These are phyloP conservation scores for Claviceps sp. DNA, from an alignment of 2,329 filamentous ascomycete genomes.

Conservation along the genomic window DNA sequence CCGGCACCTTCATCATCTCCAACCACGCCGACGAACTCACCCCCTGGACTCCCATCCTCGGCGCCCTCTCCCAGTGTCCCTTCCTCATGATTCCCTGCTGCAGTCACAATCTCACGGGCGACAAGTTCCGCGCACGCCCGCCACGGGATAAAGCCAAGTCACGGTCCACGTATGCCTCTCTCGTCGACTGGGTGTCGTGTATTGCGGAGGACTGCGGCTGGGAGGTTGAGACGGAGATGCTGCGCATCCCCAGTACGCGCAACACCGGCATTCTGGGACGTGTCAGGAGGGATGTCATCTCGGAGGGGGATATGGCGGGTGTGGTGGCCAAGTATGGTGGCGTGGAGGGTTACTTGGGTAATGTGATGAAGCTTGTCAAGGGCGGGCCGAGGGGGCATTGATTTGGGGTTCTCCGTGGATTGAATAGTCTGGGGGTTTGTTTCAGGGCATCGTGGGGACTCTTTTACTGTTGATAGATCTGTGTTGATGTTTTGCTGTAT, in stretches of 20 bases:
- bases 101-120: conserved; percentile 72
- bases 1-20: conserved; percentile 79
- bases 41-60: conserved; percentile 86
- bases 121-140: conserved; percentile 53
- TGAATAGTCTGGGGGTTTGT: no score
- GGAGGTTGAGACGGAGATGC: conserved; percentile 65
- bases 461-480: no score
- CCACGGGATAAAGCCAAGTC: conserved; percentile 35
- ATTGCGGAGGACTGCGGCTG: conserved; percentile 64
- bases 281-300: background rate
- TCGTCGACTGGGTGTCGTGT: conserved; percentile 63
- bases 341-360: conserved; percentile 44
- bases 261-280: conserved; percentile 69
- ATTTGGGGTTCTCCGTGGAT: background rate
- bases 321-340: conserved; percentile 40
- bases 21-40: conserved; percentile 97
- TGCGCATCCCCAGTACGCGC: conserved; percentile 84
- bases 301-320: conserved; percentile 21
- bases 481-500: no score
- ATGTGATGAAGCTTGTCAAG: conserved; percentile 48
- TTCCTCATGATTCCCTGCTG: conserved; percentile 96
- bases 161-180: conserved; percentile 65
- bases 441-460: no score
- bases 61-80: conserved; percentile 57
- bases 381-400: conserved; percentile 26